phyloP scores from a whole-genome alignment of 2,329 filamentous ascomycete genomes.

The Fusarium keratoplasticum region DNA sequence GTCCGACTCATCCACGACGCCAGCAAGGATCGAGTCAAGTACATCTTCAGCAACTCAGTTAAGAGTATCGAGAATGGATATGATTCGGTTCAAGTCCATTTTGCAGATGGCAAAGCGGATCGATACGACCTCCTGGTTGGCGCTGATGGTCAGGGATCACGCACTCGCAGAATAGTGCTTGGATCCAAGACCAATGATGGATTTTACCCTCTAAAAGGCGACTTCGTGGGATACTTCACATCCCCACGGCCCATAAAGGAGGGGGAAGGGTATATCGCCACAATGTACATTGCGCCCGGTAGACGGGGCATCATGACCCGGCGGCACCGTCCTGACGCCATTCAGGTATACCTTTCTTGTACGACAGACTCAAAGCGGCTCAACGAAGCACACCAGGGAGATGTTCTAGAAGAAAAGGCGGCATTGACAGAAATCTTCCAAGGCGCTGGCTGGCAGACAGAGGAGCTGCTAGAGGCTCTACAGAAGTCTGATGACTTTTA shows the following conservation, averaged over 20 bases:
- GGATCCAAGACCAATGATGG: constrained; percentile 39
- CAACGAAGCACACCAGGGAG: constrained; percentile 45
- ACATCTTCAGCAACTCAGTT: constrained; percentile 47
- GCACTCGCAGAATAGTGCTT: constrained; percentile 57
- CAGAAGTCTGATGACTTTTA: constrained; percentile 59
- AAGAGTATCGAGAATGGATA: constrained; percentile 48
- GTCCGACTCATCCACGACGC: constrained; percentile 57
- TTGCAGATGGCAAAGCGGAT: constrained; percentile 56
- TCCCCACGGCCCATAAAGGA: constrained; percentile 44
- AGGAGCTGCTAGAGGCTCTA: constrained; percentile 57
- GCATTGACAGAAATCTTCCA: constrained; percentile 53
- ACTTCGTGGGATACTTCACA: constrained; percentile 50
- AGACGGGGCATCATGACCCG: constrained; percentile 55
- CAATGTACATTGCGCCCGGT: constrained; percentile 50
- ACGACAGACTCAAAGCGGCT: constrained; percentile 41
- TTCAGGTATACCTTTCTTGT: constrained; percentile 54
- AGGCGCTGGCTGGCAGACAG: constrained; percentile 56
- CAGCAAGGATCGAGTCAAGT: constrained; percentile 43
- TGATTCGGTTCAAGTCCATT: constrained; percentile 50
- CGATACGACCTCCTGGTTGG: constrained; percentile 65
- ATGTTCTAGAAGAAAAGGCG: constrained; percentile 53
- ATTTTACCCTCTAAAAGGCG: constrained; percentile 37
- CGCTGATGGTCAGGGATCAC: constrained; percentile 66
- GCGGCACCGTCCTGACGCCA: constrained; percentile 49
- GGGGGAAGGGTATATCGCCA: constrained; percentile 52